Evolutionary conservation across 371 early-diverging fungal species (phyloP).

Genomic region (Mucor irregularis): DNA sequence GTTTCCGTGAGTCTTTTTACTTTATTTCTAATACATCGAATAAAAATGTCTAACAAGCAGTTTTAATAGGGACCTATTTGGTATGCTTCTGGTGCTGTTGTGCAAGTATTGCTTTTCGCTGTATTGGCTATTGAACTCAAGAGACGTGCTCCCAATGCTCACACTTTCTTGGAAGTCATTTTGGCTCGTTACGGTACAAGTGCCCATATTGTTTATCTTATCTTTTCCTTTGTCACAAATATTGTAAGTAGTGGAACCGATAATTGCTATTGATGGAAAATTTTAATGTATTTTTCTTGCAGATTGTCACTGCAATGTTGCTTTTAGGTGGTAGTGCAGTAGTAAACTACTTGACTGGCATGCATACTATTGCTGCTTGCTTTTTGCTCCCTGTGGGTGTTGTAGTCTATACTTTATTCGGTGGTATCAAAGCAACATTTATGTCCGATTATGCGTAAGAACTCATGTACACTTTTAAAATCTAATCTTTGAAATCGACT

Average conservation of each 20-base stretch:
- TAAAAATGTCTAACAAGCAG: too few species aligned
- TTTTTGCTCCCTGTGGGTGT: constrained; percentile 72
- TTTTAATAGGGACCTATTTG: constrained; percentile 38
- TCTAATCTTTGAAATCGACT: too few species aligned
- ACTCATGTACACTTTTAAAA: neutral
- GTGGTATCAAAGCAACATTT: constrained; percentile 75
- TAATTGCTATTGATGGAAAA: neutral
- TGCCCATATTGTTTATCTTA: constrained; percentile 60
- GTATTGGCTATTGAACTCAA: constrained; percentile 72
- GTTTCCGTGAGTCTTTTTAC: constrained; percentile 45
- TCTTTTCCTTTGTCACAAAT: constrained; percentile 60
- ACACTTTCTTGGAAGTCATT: constrained; percentile 72
- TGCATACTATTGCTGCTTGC: constrained; percentile 66
- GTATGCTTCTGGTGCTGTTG: constrained; percentile 71
- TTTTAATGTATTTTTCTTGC: constrained; percentile 1
- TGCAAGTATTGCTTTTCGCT: constrained; percentile 71
- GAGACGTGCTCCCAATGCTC: constrained; percentile 68
- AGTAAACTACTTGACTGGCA: constrained; percentile 64
- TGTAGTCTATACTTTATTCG: constrained; percentile 64
- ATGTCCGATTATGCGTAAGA: constrained; percentile 64
- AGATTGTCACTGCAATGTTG: constrained; percentile 71
- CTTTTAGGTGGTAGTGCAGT: constrained; percentile 71
- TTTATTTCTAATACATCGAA: neutral
- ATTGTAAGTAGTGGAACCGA: constrained; percentile 20
- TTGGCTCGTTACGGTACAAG: constrained; percentile 62